Base-by-base conservation (phyloP, 2,329 filamentous ascomycete genomes). In the Aspergillus nomiae region DNA sequence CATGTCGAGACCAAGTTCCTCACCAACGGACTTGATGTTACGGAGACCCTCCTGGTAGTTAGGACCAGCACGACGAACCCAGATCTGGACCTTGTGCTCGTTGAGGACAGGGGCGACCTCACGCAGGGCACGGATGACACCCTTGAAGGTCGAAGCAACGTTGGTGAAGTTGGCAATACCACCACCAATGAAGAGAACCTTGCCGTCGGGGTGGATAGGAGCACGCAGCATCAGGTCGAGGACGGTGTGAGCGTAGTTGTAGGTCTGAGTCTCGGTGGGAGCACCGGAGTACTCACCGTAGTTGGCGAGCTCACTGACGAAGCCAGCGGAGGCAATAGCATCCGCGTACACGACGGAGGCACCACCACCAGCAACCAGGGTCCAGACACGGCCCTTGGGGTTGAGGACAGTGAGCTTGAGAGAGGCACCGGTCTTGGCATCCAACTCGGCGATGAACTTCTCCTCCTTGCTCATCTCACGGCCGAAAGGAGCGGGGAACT, bases 161-260 rank as follows among this genome's bases (percentile, higher is more conserved):
- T 98, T 99, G 86, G 95, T 99, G 86, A 99, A 99, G 90, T 99
- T 99, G 87, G 95, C 95, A 87, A 99, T 99, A 87, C 95, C 95
- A 85, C 95, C 95, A 81, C 95, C 95, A 71, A 99, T 98, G 88
- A 99, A 99, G 70, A 99, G 90, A 59, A 99, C 92, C 88, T 98
- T 99, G 85, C 95, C 95, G 76, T 97, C 90, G 65, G 92, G 87
- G 81, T 88, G 86, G 77, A 88, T 81, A 63, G 95, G 94, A 61
- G 94, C 90, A 71, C 95, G 92, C 73, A 99, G 91, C 92, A 99
- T 96, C 69, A 99, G 89, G 80, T 99, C 95, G 67, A 99, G 87
- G 68, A 99, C 92, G 34, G 95, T 99, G 76, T 92, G 91, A 76
- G 95, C 94, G 83, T 99, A 99, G 89, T 98, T 94, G 89, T 92